Percentiles rank a stretch among this genome's conserved stretches.
Evolutionary conservation across 2,329 filamentous ascomycete species (phyloP).

Genomic region (Cladosporium phlei): DNA sequence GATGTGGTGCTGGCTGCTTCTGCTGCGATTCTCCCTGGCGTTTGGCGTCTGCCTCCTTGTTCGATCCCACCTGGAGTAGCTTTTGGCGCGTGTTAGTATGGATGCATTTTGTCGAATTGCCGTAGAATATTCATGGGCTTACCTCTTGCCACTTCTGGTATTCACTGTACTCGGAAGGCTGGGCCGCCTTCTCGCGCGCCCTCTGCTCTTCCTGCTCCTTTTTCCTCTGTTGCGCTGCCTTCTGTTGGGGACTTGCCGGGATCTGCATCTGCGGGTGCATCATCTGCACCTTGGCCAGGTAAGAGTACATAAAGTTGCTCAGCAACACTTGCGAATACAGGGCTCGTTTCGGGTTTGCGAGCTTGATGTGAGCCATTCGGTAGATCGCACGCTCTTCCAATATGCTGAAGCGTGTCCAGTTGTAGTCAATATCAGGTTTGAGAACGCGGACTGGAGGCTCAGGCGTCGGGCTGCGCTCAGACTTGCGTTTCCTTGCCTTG

Average conservation of each 20-base stretch:
- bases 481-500: slow-evolving; percentile 66
- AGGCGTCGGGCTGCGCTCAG: slow-evolving; percentile 70
- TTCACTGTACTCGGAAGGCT: slow-evolving; percentile 32
- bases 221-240: slow-evolving; percentile 29
- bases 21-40: slow-evolving; percentile 3
- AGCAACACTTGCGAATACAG: slow-evolving; percentile 91
- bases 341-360: slow-evolving; percentile 91
- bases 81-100: background rate
- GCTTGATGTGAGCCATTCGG: slow-evolving; percentile 96
- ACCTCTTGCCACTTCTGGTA: slow-evolving; percentile 37
- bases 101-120: no score
- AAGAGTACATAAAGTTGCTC: slow-evolving; percentile 99
- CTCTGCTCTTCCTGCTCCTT: slow-evolving; percentile 19
- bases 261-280: slow-evolving; percentile 97
- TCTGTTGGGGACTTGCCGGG: slow-evolving; percentile 57
- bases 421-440: slow-evolving; percentile 86
- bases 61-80: slow-evolving; percentile 11
- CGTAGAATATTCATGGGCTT: slow-evolving; percentile 16
- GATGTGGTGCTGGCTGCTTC: slow-evolving; percentile 8
- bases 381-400: slow-evolving; percentile 96
- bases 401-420: slow-evolving; percentile 92
- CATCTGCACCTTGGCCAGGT: slow-evolving; percentile 95
- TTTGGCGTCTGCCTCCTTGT: slow-evolving; percentile 10
- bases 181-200: slow-evolving; percentile 15
- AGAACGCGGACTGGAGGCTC: slow-evolving; percentile 70